These are phyloP conservation scores for Penicillium antarcticum DNA, from an alignment of 495 filamentous ascomycete species.

Conservation along the genomic window DNA sequence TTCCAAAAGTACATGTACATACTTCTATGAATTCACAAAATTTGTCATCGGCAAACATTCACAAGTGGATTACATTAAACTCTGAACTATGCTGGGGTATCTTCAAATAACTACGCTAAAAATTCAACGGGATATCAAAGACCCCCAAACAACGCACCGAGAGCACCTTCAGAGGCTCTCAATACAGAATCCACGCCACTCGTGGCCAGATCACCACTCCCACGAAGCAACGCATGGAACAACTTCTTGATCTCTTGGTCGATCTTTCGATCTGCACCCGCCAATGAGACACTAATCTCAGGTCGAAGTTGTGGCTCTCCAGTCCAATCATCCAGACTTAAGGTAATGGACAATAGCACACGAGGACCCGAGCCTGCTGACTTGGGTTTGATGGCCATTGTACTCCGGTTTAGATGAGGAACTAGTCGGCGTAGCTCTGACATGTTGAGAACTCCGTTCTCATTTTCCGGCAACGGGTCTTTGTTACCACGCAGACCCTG, in stretches of 20 bases:
- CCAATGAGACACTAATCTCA: conserved; percentile 30
- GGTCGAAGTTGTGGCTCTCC: conserved; percentile 37
- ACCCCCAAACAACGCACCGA: conserved; percentile 31
- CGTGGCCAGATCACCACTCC: conserved; percentile 12
- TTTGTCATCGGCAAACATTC: too few species aligned
- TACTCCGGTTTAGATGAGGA: conserved; percentile 38
- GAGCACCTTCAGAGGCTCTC: conserved; percentile 31
- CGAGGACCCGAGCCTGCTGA: conserved; percentile 7
- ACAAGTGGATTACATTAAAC: neutral
- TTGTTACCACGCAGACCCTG: neutral
- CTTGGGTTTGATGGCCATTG: conserved; percentile 34
- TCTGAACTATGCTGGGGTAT: conserved; percentile 17
- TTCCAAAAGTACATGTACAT: too few species aligned
- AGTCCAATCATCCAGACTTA: conserved; percentile 39
- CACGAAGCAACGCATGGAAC: conserved; percentile 36
- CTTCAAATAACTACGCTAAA: conserved; percentile 3
- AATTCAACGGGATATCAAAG: conserved; percentile 7
- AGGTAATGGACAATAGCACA: conserved; percentile 32
- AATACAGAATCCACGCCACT: conserved; percentile 25
- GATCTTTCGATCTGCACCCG: conserved; percentile 23
- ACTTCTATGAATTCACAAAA: too few species aligned
- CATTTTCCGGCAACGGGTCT: neutral
- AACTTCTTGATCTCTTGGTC: conserved; percentile 38
- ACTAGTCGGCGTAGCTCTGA: conserved; percentile 30
- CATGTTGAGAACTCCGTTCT: conserved; percentile 12